Evolutionary conservation across 495 filamentous ascomycete genomes (phyloP).

Genomic region (Neurospora africana): DNA sequence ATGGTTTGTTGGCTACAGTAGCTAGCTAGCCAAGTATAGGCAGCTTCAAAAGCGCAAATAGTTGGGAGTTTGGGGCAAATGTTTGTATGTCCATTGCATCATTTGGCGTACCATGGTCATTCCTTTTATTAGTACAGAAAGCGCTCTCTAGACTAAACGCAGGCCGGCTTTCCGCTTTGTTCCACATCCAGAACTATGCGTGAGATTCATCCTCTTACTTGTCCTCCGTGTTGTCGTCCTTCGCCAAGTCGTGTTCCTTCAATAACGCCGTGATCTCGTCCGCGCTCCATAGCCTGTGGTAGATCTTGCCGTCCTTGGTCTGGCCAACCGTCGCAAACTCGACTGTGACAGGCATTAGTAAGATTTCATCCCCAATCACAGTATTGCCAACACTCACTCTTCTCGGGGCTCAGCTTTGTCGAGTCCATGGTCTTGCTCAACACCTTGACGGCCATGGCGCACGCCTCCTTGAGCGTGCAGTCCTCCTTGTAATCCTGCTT

Average conservation of each 20-base stretch:
- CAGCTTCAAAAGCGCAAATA: neutral
- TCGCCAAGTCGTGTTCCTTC: slow-evolving; percentile 90
- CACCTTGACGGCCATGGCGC: slow-evolving; percentile 95
- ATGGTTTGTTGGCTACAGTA: neutral
- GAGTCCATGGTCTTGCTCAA: slow-evolving; percentile 99
- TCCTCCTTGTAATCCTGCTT: slow-evolving; percentile 99
- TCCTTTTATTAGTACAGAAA: slow-evolving; percentile 20
- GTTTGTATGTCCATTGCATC: neutral
- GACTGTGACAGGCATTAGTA: slow-evolving; percentile 43
- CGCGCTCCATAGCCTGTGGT: slow-evolving; percentile 94
- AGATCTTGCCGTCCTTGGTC: slow-evolving; percentile 88
- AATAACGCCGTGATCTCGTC: slow-evolving; percentile 93
- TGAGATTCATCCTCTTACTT: slow-evolving; percentile 22
- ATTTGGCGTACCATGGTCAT: neutral
- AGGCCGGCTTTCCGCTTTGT: slow-evolving; percentile 1
- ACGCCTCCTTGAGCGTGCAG: slow-evolving; percentile 89
- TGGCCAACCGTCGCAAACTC: slow-evolving; percentile 98
- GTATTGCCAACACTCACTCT: slow-evolving; percentile 51
- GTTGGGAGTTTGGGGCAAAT: slow-evolving; percentile 3
- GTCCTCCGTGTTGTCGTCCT: slow-evolving; percentile 68
- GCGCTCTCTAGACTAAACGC: slow-evolving; percentile 11
- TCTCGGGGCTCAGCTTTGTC: slow-evolving; percentile 95
- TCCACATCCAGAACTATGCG: neutral
- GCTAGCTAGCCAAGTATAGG: neutral
- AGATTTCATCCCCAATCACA: neutral